These are phyloP conservation scores for Calonectria pauciramosa DNA, from an alignment of 2,329 filamentous ascomycete genomes.

Conservation along the genomic window DNA sequence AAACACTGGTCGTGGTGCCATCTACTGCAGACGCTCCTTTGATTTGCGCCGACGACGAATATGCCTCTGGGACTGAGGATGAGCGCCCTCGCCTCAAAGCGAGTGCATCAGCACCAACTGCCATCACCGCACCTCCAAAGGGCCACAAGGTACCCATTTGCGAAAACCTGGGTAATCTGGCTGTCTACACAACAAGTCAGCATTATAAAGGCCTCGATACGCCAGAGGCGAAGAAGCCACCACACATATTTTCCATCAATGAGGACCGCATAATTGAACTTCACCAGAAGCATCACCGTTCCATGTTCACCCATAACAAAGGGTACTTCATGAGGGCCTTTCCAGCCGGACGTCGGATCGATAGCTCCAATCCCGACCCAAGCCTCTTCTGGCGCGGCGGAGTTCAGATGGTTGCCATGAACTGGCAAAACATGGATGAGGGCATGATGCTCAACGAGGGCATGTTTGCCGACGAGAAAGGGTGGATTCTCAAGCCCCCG, in stretches of 20 bases:
- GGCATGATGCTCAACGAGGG: slow-evolving; percentile 97
- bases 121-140: slow-evolving; percentile 37
- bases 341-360: slow-evolving; percentile 81
- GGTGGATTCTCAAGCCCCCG: slow-evolving; percentile 88
- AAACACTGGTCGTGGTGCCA: slow-evolving; percentile 50
- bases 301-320: slow-evolving; percentile 90
- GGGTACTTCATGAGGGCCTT: slow-evolving; percentile 93
- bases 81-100: slow-evolving; percentile 47
- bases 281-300: slow-evolving; percentile 73
- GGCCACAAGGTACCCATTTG: slow-evolving; percentile 73
- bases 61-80: slow-evolving; percentile 60
- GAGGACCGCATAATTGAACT: slow-evolving; percentile 80
- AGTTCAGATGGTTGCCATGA: slow-evolving; percentile 97
- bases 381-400: slow-evolving; percentile 92
- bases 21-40: slow-evolving; percentile 51
- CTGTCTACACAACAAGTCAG: slow-evolving; percentile 89
- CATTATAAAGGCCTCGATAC: slow-evolving; percentile 82
- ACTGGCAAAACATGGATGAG: slow-evolving; percentile 96
- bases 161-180: slow-evolving; percentile 78
- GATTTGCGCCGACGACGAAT: slow-evolving; percentile 51
- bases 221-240: slow-evolving; percentile 69
- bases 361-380: slow-evolving; percentile 95
- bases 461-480: slow-evolving; percentile 91
- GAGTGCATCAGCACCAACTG: slow-evolving; percentile 26
- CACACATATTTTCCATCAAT: slow-evolving; percentile 88